Base-by-base conservation (phyloP, 1,139 yeast genomes). In the Sugiyamaella paludigena region DNA sequence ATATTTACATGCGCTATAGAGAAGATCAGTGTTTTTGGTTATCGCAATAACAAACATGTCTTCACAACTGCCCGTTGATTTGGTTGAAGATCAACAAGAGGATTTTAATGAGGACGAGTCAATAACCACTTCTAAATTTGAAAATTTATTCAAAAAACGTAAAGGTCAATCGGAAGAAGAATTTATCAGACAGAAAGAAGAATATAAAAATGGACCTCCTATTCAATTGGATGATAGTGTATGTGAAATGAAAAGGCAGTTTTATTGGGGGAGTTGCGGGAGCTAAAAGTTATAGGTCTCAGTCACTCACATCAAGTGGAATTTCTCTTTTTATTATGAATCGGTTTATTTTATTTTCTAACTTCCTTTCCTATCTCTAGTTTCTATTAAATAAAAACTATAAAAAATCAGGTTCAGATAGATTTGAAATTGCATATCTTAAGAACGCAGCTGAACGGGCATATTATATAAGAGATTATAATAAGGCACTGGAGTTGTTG, bases 371-470 rank as follows among this genome's bases (percentile, higher is more conserved):
- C 37, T 15, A n/a, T 13, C 13, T 16, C 12, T 34, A 58, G 61
- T 55, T 58, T 44, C 45, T 61, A 29, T 36, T 58, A 36, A 54
- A 57, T 3, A 36, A 50, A 15, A 60, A 56, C 31, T 55, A 44
- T 13, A 29, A 39, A 10, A 15, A 15, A 9, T 35, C 45, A 1
- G 45, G 36, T n/a, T 28, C 11, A 5, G 55, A 48, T 31, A 65
- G 63, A 37, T 56, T 64, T 12, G 66, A 64, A 16, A 57, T 64
- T 26, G 59, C 56, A 38, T 58, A 61, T 37, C 45, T 67, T 30
- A 61, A 65, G 41, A 60, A 60, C 39, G 69, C 68, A 1, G 68
- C 67, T 4, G 72, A 69, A 47, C 53, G 67, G 27, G 68, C 66
- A n/a, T 65, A 59, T 47, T 69, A 56, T 50, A 41, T 55, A 12